phyloP scores from a whole-genome alignment of 345 rosid species.

The Eucalyptus pauciflora region DNA sequence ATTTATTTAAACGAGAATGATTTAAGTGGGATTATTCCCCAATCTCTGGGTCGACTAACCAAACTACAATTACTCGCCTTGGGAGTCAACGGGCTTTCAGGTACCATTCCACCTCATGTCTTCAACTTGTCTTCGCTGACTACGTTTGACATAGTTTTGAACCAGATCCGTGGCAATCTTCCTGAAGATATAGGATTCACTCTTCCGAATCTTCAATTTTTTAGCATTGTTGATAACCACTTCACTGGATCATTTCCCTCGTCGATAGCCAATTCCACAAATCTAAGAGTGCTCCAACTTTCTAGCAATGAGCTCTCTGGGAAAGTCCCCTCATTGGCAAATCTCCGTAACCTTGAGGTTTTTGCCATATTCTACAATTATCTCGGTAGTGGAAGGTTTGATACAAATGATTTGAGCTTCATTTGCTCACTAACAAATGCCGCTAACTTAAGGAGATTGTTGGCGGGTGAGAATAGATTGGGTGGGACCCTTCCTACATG shows the following conservation, averaged over 20 bases:
- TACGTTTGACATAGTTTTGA: not conserved
- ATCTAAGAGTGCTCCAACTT: not conserved
- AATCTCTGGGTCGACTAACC: not conserved
- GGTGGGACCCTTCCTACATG: not conserved
- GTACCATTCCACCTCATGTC: constrained; percentile 3
- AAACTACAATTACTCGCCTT: rapidly evolving
- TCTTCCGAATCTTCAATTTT: not conserved
- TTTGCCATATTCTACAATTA: not conserved
- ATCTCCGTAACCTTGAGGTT: not conserved
- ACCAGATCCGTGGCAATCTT: constrained; percentile 3
- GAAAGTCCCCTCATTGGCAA: not conserved
- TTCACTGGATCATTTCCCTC: not conserved
- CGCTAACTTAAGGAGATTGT: not conserved
- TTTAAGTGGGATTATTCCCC: not conserved
- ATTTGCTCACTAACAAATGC: constrained; percentile 1
- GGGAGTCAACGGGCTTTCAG: not conserved
- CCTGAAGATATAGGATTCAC: not conserved
- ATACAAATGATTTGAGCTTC: not conserved
- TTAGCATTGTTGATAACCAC: not conserved
- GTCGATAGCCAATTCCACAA: not conserved
- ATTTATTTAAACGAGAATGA: not conserved
- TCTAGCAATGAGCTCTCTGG: not conserved
- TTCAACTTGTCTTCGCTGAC: constrained; percentile 9
- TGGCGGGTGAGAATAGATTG: rapidly evolving
- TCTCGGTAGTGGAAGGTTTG: not conserved